Conservation (phyloP, 2,329 filamentous ascomycete species). For the Exophiala phaeomuriformis region DNA sequence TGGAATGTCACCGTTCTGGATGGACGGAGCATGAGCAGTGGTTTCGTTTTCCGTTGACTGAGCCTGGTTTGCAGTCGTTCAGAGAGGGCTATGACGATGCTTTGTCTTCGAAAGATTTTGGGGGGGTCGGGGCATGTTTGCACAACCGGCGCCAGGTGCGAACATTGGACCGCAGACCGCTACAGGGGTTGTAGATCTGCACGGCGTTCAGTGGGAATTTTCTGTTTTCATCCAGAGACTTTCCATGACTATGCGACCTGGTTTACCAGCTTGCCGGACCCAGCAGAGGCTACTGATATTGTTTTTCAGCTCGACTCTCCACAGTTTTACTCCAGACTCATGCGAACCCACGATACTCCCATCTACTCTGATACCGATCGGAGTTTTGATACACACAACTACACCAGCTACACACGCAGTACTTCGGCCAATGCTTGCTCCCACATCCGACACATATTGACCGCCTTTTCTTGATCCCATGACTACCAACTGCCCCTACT, state of each 20-base stretch:
- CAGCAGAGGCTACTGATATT: background rate
- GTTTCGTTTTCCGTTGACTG: background rate
- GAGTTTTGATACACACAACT: background rate
- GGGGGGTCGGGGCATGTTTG: slow-evolving; percentile 4
- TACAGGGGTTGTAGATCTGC: slow-evolving; percentile 17
- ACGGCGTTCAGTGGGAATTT: slow-evolving; percentile 18
- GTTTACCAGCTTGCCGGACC: background rate
- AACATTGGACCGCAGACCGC: slow-evolving; percentile 10
- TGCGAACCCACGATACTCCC: background rate
- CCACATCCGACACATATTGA: background rate
- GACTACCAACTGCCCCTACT: no score
- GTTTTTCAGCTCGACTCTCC: background rate
- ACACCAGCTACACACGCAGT: background rate
- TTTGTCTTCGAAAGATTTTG: slow-evolving; percentile 13
- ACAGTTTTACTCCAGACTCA: background rate
- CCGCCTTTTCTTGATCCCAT: no score
- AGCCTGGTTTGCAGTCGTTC: slow-evolving; percentile 1
- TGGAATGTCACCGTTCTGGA: slow-evolving; percentile 18
- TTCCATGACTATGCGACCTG: background rate
- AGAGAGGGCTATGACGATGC: slow-evolving; percentile 8
- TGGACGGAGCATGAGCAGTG: slow-evolving; percentile 6
- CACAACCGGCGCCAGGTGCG: slow-evolving; percentile 8
- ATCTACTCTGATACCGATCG: background rate
- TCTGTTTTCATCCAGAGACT: slow-evolving; percentile 7
- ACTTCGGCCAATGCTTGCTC: background rate